Base-by-base conservation (phyloP, 2,329 filamentous ascomycete species). In the Exserohilum rostratum region DNA sequence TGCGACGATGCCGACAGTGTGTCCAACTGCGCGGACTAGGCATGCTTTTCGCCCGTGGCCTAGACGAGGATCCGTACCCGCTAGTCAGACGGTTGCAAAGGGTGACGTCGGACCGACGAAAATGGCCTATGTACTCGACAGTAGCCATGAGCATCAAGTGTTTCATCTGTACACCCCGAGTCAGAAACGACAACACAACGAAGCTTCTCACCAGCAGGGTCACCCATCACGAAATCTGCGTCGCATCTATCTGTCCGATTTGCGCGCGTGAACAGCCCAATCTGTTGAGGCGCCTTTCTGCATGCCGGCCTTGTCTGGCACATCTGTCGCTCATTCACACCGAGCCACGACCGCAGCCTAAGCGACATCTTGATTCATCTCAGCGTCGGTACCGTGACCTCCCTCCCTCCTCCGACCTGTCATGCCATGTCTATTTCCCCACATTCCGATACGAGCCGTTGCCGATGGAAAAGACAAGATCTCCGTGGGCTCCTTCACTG, bases 281-380 rank as follows among this genome's bases (percentile, higher is more conserved):
- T 46, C 49, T 31, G 49, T 52, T 52, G 42, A 46, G 34, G 45
- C 29, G 42, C 42, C 34, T 31, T 34, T 46, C 42, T 52, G 49
- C 42, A 52, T 7, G 27, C 27, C 39, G 49, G 25, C 25, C 43
- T 22, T 52, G 43, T 17, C 35, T 31, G 46, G 49, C 42, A 46
- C 29, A 35, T 15, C 18, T 30, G 4, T 25, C 22, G 22, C 22
- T 17, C 22, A 51, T 33, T n/a, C n/a, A n/a, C n/a, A n/a, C n/a
- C n/a, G n/a, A n/a, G n/a, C n/a, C n/a, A n/a, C n/a, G 40, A 29
- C 48, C 13, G 22, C 18, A 33, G 40, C 44, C 22, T 46, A 51
- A 46, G 48, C 48, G 40, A 51, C 11, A 25, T 45, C 5, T 27
- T 38, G 22, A 11, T 43, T 18, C 37, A 15, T 18, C 33, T 47